Evolutionary conservation across 192 early-diverging fungal species (phyloP), one percentile per base, ranked within the genome.

Genomic region (Thamnidium elegans): DNA sequence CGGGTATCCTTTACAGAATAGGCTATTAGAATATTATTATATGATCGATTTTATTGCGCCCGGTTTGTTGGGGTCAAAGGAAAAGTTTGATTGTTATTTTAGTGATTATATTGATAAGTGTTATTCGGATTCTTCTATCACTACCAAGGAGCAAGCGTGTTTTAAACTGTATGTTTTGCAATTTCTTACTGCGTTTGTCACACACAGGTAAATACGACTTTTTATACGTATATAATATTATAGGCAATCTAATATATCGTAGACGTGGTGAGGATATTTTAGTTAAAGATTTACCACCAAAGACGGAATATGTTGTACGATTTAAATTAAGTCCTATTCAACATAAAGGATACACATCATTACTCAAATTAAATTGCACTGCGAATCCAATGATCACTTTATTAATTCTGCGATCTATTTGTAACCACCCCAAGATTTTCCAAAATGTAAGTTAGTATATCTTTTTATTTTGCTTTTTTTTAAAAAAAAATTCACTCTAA

Each of bases 1-100:
- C 1, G 94, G 94, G 0, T 88, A 83, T 39, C 94, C 94, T 1
- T 74, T 96, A 31, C 94, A 96, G 65, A 96, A 96, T 63, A 82
- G 86, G 42, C 63, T 96, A 23, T 80, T 76, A 44, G 91, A 93
- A 69, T 94, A 90, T 63, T 90, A 84, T 81, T 82, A 76, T 48
- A 88, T 90, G 90, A 79, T 94, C 14, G 73, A 95, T 60, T 93
- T 93, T 67, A 82, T 87, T 26, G 80, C 71, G 0, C 83, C 89
- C 0, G 75, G 74, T 14, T 86, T 76, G 45, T 73, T 95, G 14
- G 89, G 91, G 26, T 65, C 73, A 9, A 23, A 79, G 5, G 21
- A 53, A 6, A 69, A 79, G 17, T 94, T 92, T 62, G 76, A 78
- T 42, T 66, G 78, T 32, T 61, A 55, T 7, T 95, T 84, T 58